Conservation (phyloP, 2,329 filamentous ascomycete genomes). For the Aspergillus melleus region DNA sequence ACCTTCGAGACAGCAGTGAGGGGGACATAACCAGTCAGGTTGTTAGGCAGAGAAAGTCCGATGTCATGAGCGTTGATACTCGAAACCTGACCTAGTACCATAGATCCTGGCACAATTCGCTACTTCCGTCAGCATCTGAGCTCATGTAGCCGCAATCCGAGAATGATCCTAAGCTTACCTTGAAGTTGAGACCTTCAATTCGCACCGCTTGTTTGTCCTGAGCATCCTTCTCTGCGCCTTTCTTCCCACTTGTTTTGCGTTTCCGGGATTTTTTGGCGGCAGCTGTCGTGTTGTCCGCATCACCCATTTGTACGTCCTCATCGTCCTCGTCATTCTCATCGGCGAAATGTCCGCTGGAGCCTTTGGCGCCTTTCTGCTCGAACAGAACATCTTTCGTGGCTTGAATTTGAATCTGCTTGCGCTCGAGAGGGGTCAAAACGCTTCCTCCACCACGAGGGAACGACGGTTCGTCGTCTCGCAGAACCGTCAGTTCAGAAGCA, state of each 20-base stretch:
- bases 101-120: slow-evolving; percentile 80
- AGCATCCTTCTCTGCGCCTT: slow-evolving; percentile 52
- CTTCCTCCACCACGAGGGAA: slow-evolving; percentile 93
- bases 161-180: slow-evolving; percentile 55
- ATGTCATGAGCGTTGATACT: slow-evolving; percentile 79
- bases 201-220: slow-evolving; percentile 59
- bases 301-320: slow-evolving; percentile 54
- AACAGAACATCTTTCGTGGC: slow-evolving; percentile 89
- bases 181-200: slow-evolving; percentile 86
- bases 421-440: slow-evolving; percentile 86
- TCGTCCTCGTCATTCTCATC: slow-evolving; percentile 61
- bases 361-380: slow-evolving; percentile 68
- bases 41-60: slow-evolving; percentile 84
- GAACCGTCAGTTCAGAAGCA: slow-evolving; percentile 42
- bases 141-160: not conserved
- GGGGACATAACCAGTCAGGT: slow-evolving; percentile 83
- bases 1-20: slow-evolving; percentile 87
- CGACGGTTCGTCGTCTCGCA: slow-evolving; percentile 77
- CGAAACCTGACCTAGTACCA: slow-evolving; percentile 83
- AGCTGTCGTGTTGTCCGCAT: slow-evolving; percentile 42
- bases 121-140: slow-evolving; percentile 45
- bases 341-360: slow-evolving; percentile 49
- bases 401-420: slow-evolving; percentile 94
- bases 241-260: slow-evolving; percentile 47
- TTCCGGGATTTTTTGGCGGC: slow-evolving; percentile 40